Base-by-base conservation (phyloP, 1,284 basidiomycete genomes). In the Cerrena zonata region DNA sequence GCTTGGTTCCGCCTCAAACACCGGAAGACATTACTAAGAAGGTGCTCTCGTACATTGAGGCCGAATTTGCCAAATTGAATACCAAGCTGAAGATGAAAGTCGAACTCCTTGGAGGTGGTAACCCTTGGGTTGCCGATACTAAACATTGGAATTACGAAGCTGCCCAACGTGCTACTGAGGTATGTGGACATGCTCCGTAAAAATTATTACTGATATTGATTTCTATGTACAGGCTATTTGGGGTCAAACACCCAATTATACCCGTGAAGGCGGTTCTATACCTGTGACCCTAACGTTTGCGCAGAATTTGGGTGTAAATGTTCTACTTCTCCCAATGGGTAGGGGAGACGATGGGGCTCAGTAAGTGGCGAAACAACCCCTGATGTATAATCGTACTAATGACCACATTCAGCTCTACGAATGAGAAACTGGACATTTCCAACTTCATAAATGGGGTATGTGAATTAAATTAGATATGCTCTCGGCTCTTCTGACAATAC, bases 71-170 rank as follows among this genome's bases (percentile, higher is more conserved):
- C 24, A 93, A 91, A 70, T 74, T 96, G 49, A 80, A 82, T 50
- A 86, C 79, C 57, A 95, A 94, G 81, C 94, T 89, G 83, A 82
- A 69, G 65, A 64, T 86, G 59, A 69, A 66, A 42, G 66, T 87
- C 39, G 89, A 91, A 69, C 73, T 79, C 56, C 68, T 87, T 26
- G 86, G 91, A 58, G 89, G 87, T 19, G 94, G 92, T 18, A 89
- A 87, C 66, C 91, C 93, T n/a, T 97, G 93, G 94, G 74, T 94
- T 41, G 79, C 84, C 19, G 81, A 90, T 61, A 69, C 79, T 54
- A 84, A 84, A 55, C 94, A 99, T 74, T 97, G 92, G 91, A 97
- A 94, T 70, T 99, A 88, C 72, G 82, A 88, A 62, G 95, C 96
- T 2, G 95, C 94, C 1, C 86, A 83, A 65, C 82, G 79, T 58